phyloP scores from a whole-genome alignment of 78 protist genomes.

The Dictyostelium purpureum region DNA sequence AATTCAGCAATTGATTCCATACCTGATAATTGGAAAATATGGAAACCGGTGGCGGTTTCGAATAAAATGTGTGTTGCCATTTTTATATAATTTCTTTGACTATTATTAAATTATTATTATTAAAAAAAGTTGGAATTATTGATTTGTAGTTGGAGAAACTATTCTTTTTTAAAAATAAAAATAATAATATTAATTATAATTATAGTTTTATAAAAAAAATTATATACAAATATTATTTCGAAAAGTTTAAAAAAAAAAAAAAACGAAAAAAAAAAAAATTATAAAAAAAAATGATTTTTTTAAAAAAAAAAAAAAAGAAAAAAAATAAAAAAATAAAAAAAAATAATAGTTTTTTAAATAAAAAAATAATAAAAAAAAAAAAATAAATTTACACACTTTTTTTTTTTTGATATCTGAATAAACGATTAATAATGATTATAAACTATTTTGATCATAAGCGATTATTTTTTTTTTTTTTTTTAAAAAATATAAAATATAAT shows the following conservation, averaged over 20 bases:
- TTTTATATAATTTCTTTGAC: neutral
- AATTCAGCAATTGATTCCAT: conserved; percentile 88
- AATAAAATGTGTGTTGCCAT: conserved; percentile 85
- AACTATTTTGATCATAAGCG: no score
- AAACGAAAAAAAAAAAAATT: neutral
- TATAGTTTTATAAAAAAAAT: no score
- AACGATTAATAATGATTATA: neutral
- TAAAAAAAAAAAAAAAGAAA: neutral
- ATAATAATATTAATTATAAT: no score
- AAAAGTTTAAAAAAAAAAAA: neutral
- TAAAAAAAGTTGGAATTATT: no score
- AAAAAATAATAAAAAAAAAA: neutral
- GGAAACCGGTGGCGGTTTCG: conserved; percentile 94
- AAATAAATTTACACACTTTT: neutral
- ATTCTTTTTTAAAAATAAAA: no score
- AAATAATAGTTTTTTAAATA: no score
- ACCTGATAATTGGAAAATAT: conserved; percentile 84
- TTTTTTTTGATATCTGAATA: neutral
- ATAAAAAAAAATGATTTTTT: neutral
- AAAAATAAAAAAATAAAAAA: neutral
- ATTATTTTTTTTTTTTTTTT: no score
- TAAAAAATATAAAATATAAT: neutral
- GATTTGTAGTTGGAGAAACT: no score
- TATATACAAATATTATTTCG: neutral
- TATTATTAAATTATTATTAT: no score